phyloP scores from a whole-genome alignment of 345 rosid species.

The Eucalyptus curtisii region DNA sequence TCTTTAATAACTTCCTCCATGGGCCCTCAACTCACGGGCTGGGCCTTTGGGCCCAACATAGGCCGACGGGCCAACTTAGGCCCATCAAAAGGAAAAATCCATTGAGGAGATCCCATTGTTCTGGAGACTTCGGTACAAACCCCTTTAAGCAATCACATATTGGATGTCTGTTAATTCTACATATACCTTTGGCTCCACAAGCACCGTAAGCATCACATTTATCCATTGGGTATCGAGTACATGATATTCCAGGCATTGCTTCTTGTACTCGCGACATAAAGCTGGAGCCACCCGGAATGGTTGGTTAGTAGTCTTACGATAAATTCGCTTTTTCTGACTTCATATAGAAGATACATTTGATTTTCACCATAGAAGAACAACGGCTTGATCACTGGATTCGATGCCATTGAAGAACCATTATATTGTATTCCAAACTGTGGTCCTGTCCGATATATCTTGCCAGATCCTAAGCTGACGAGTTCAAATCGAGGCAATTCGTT shows the following conservation, averaged over 20 bases:
- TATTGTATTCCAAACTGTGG: too few species aligned
- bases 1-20: too few species aligned
- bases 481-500: background rate
- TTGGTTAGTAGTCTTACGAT: background rate
- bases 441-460: background rate
- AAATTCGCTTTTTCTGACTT: too few species aligned
- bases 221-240: too few species aligned
- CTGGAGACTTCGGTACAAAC: slow-evolving; percentile 8
- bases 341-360: slow-evolving; percentile 1
- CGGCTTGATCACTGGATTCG: background rate
- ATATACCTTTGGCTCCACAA: background rate
- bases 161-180: background rate
- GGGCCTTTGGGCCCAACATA: too few species aligned
- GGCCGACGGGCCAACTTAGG: too few species aligned
- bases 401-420: background rate
- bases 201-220: background rate
- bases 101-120: slow-evolving; percentile 9
- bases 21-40: too few species aligned
- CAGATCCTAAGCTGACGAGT: background rate
- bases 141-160: slow-evolving; percentile 2
- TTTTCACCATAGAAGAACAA: background rate
- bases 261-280: too few species aligned
- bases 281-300: background rate
- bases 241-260: too few species aligned
- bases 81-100: too few species aligned